Percentiles rank a stretch among this genome's conserved stretches.
phyloP scores from a whole-genome alignment of 1,284 basidiomycete genomes.

The Trichosporon asahii region DNA sequence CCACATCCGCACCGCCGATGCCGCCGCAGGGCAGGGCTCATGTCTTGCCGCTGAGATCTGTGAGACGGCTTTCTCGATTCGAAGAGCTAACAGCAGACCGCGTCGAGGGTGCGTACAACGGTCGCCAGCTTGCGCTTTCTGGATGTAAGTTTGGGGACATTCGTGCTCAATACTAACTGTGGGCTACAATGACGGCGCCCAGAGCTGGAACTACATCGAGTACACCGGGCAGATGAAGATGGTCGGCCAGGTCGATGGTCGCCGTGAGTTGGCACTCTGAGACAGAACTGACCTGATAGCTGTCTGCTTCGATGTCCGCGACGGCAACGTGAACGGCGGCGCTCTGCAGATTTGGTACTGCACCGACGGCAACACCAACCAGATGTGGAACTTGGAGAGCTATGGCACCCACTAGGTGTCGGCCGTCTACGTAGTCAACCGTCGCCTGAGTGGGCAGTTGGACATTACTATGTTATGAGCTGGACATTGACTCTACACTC shows the following conservation, averaged over 20 bases:
- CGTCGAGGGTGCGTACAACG: background rate
- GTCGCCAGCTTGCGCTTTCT: background rate
- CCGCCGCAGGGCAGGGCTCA: background rate
- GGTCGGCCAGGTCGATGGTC: slow-evolving; percentile 2
- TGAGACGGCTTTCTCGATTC: background rate
- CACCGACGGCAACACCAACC: slow-evolving; percentile 13
- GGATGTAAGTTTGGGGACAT: slow-evolving; percentile 7
- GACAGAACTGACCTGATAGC: background rate
- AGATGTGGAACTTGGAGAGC: slow-evolving; percentile 6
- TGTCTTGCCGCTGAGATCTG: slow-evolving; percentile 15
- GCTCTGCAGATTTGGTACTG: slow-evolving; percentile 17
- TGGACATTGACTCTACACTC: too few species aligned
- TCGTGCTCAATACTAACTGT: background rate
- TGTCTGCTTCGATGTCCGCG: slow-evolving; percentile 14
- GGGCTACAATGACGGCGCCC: slow-evolving; percentile 16
- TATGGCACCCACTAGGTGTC: background rate
- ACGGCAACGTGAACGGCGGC: slow-evolving; percentile 14
- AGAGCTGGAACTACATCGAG: background rate
- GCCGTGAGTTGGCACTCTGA: background rate
- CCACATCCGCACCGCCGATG: slow-evolving; percentile 12
- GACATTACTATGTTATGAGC: background rate
- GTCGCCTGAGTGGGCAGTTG: background rate
- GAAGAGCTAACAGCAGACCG: slow-evolving; percentile 1
- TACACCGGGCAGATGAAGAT: background rate
- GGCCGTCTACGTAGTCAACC: background rate